Evolutionary conservation across 2,329 filamentous ascomycete species (phyloP).

Genomic region (Ascochyta fabae): DNA sequence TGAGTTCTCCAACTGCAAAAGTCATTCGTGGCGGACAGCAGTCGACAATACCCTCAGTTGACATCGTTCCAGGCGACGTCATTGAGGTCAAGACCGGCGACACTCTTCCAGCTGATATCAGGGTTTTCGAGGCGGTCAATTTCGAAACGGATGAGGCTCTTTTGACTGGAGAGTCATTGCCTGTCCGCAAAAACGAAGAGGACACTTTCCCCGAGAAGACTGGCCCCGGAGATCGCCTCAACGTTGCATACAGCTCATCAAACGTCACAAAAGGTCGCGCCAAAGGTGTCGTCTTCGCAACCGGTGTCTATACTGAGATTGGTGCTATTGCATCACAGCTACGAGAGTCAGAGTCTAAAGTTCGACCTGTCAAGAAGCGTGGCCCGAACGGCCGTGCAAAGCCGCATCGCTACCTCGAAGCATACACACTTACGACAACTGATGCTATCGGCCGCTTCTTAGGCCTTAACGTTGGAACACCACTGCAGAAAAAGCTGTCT

Average conservation of each 20-base stretch:
- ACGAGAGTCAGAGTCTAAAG: slow-evolving; percentile 55
- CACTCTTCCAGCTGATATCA: slow-evolving; percentile 72
- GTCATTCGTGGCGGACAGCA: slow-evolving; percentile 61
- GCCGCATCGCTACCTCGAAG: slow-evolving; percentile 55
- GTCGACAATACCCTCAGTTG: slow-evolving; percentile 59
- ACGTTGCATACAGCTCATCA: slow-evolving; percentile 68
- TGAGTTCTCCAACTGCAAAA: slow-evolving; percentile 55
- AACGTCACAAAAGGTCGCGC: slow-evolving; percentile 74
- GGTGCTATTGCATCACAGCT: slow-evolving; percentile 75
- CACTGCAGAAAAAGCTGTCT: slow-evolving; percentile 48
- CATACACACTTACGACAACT: slow-evolving; percentile 57
- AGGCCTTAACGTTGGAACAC: slow-evolving; percentile 50
- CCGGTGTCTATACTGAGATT: slow-evolving; percentile 75
- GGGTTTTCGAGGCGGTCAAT: slow-evolving; percentile 70
- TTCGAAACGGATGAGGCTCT: slow-evolving; percentile 76
- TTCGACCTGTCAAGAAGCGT: slow-evolving; percentile 54
- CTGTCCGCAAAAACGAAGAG: slow-evolving; percentile 68
- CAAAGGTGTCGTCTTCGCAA: slow-evolving; percentile 70
- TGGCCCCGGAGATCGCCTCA: slow-evolving; percentile 71
- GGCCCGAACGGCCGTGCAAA: slow-evolving; percentile 44
- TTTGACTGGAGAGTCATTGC: slow-evolving; percentile 73
- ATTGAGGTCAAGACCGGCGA: slow-evolving; percentile 69
- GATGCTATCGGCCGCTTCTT: slow-evolving; percentile 48
- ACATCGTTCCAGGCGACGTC: slow-evolving; percentile 72
- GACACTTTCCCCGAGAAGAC: slow-evolving; percentile 58